These are phyloP conservation scores for Trichoderma citrinoviride DNA, from an alignment of 2,329 filamentous ascomycete genomes.

Conservation along the genomic window DNA sequence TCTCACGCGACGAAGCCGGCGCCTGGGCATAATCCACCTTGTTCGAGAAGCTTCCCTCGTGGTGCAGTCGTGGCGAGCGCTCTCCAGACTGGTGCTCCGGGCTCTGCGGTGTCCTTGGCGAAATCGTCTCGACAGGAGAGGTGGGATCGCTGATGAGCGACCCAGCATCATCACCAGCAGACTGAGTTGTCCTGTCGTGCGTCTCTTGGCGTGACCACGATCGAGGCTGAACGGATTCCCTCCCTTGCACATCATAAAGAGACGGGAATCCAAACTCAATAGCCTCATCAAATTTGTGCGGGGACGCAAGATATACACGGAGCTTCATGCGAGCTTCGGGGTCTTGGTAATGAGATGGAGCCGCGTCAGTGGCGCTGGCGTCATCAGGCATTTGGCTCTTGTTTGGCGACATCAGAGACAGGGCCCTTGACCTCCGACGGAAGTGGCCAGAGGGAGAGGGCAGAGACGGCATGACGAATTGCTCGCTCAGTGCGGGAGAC, in stretches of 20 bases:
- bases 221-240: constrained; percentile 30
- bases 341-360: constrained; percentile 82
- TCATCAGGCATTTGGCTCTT: constrained; percentile 35
- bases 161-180: constrained; percentile 53
- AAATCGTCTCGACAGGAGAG: constrained; percentile 58
- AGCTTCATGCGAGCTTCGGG: constrained; percentile 84
- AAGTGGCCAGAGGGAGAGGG: constrained; percentile 36
- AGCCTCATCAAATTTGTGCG: constrained; percentile 93
- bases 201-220: constrained; percentile 30
- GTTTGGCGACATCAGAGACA: constrained; percentile 53
- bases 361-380: constrained; percentile 56
- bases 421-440: constrained; percentile 53
- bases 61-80: constrained; percentile 30
- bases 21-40: constrained; percentile 49
- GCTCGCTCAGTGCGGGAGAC: constrained; percentile 30
- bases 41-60: constrained; percentile 31
- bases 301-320: constrained; percentile 79
- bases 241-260: constrained; percentile 43
- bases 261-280: constrained; percentile 90
- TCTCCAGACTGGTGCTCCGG: constrained; percentile 40
- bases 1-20: constrained; percentile 66
- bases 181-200: constrained; percentile 50
- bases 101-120: constrained; percentile 55
- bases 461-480: constrained; percentile 25
- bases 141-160: constrained; percentile 55